Base-by-base conservation (phyloP, 345 rosid species). In the Psidium friedrichsthalianum region DNA sequence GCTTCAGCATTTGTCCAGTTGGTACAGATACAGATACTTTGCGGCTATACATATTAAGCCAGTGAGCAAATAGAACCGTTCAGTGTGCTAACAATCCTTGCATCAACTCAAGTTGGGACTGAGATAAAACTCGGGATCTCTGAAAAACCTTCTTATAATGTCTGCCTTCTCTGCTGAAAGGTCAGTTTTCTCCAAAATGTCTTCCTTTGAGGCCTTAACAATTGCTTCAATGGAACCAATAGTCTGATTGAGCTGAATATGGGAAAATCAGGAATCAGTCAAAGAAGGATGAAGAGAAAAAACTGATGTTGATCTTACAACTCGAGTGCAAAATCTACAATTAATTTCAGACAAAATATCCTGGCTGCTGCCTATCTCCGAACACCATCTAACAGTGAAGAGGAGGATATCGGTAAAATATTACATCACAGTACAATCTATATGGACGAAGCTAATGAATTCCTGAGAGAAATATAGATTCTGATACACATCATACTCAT, bases 141-240 rank as follows among this genome's bases (percentile, higher is more conserved):
- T 90, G 89, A 96, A 95, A 87, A 97, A 96, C 89, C 90, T 91
- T 18, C 88, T 52, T 84, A 97, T 87, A 29, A 32, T 90, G 82
- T 92, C 95, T 47, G 96, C 98, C 89, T 97, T 97, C 49, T 94
- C 94, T 32, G 93, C 89, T 42, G 98, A 97, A 64, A 95, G 98
- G 88, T 97, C 98, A 10, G 98, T 96, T 89, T 90, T 94, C 83
- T 94, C 96, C 87, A 95, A 53, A 86, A 97, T 92, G 64, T 85
- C 83, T 87, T 92, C 95, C 92, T 93, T 94, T 18, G 98, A 92
- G 89, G 98, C 94, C 89, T 94, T 97, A 15, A 94, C 95, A 44
- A 95, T 92, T 40, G 98, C 94, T 90, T 95, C 96, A 20, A 97
- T 91, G 11, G 99, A 97, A 54, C 99, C 99, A 85, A 96, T 92